Percentiles rank a stretch among this genome's conserved stretches.
phyloP scores from a whole-genome alignment of 352 stramenopile species.

The Thalassiosira exigua region DNA sequence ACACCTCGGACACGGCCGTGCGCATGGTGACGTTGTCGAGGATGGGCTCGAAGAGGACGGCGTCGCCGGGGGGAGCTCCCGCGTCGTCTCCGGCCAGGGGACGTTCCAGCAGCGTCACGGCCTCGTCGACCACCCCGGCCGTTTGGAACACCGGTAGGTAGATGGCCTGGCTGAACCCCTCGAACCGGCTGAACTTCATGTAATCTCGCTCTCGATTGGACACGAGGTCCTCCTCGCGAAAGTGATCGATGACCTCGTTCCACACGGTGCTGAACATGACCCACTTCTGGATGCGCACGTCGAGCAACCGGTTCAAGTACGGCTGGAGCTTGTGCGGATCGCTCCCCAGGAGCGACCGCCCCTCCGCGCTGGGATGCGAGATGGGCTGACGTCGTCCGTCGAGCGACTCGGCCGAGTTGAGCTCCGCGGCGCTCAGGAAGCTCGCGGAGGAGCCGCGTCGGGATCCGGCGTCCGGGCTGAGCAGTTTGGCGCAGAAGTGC shows the following conservation, averaged over 20 bases:
- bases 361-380: slow-evolving; percentile 60
- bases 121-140: slow-evolving; percentile 93
- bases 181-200: slow-evolving; percentile 95
- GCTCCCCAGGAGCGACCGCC: slow-evolving; percentile 70
- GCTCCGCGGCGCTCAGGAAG: slow-evolving; percentile 59
- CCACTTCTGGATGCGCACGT: slow-evolving; percentile 97
- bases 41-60: slow-evolving; percentile 83
- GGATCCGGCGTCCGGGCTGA: slow-evolving; percentile 81
- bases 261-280: slow-evolving; percentile 97
- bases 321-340: slow-evolving; percentile 82
- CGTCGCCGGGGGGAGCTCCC: slow-evolving; percentile 70
- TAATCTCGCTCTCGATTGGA: slow-evolving; percentile 88
- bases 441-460: slow-evolving; percentile 81
- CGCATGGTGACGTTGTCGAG: slow-evolving; percentile 84
- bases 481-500: slow-evolving; percentile 86
- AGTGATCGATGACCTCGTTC: slow-evolving; percentile 97
- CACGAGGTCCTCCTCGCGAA: slow-evolving; percentile 91
- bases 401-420: slow-evolving; percentile 43
- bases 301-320: slow-evolving; percentile 86
- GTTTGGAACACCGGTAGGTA: slow-evolving; percentile 98
- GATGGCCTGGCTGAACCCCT: slow-evolving; percentile 96
- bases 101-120: slow-evolving; percentile 75
- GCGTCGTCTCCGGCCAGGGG: slow-evolving; percentile 63
- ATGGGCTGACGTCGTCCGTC: slow-evolving; percentile 50
- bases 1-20: slow-evolving; percentile 94